A percentile compares a stretch with the other conserved stretches of the same genome.
Conservation (phyloP, 2,329 filamentous ascomycete species). For the Fusarium mangiferae region DNA sequence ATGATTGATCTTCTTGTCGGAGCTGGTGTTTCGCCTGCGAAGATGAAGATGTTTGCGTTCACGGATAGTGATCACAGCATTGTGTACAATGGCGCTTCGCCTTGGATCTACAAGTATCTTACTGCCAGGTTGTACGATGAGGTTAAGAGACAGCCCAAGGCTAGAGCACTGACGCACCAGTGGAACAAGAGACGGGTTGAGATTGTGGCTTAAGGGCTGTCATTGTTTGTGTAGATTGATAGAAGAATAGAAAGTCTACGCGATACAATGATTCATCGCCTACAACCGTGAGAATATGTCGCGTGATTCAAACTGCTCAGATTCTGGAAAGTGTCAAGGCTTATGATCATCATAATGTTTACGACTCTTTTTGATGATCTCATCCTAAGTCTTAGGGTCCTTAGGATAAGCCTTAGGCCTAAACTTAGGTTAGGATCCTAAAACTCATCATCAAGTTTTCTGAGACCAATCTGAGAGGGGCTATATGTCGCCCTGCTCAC, state of each 20-base stretch:
- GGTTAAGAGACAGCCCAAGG: slow-evolving; percentile 62
- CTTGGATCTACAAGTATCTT: slow-evolving; percentile 71
- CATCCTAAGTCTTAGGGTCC: rapidly evolving
- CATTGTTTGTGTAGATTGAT: rapidly evolving
- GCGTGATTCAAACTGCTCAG: background rate
- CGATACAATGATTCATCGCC: rapidly evolving
- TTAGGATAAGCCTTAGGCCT: background rate
- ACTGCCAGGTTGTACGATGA: slow-evolving; percentile 70
- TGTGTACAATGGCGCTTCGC: slow-evolving; percentile 63
- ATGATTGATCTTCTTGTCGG: slow-evolving; percentile 70
- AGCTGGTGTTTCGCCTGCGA: slow-evolving; percentile 66
- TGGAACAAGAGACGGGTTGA: slow-evolving; percentile 45
- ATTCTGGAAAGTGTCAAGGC: rapidly evolving
- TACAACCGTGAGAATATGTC: no score
- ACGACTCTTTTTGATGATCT: background rate
- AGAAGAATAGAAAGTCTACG: rapidly evolving
- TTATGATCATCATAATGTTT: background rate
- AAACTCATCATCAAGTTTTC: background rate
- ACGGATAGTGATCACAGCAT: slow-evolving; percentile 74
- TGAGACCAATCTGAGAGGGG: no score
- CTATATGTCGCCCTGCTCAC: no score
- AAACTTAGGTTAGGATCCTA: background rate
- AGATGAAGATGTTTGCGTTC: slow-evolving; percentile 72
- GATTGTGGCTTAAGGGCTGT: background rate
- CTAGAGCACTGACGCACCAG: slow-evolving; percentile 45